Base-by-base conservation (phyloP, 2,329 filamentous ascomycete genomes). In the Aspergillus latus region DNA sequence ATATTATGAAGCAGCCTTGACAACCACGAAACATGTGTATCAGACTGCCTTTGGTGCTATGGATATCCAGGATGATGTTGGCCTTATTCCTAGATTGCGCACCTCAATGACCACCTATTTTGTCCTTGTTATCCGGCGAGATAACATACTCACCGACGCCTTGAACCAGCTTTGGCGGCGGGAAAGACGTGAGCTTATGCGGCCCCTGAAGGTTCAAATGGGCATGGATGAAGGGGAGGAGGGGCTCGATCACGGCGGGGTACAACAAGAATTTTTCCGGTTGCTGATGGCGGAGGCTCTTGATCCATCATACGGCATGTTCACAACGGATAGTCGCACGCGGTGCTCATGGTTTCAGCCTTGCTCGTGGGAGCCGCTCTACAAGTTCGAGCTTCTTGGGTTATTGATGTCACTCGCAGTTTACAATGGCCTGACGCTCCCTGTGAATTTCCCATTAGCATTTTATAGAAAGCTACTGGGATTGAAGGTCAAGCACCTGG, bases 261-360 rank as follows among this genome's bases (percentile, higher is more conserved):
- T 99, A 1, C 93, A 97, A 65, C 92, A 96, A 70, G 94, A 99
- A 62, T 97, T 96, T 70, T 97, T 99, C 76, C 86, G 91, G 13
- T 76, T 97, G 29, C 86, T 90, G 15, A 86, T 97, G 64, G 84
- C 85, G 0, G 88, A 96, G 67, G 89, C 89, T 3, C 81, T 97
- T 45, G 82, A 90, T 64, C 88, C 90, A 4, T 82, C 86, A 43
- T 90, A 89, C 66, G 92, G 85, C 74, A 78, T 76, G 77, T 97
- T 97, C 70, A 88, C 86, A 0, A 82, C 90, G 32, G 92, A 97
- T 64, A 74, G 83, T 1, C 79, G 85, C 53, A 94, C 89, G 0
- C 84, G 85, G 32, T 88, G 94, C 82, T 86, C 87, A 9, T 99
- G 92, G 90, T 97, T 99, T 66, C 85, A 88, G 47, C 90, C 93